Evolutionary conservation across 2,329 filamentous ascomycete species (phyloP).

Genomic region (Cladosporium sp.): DNA sequence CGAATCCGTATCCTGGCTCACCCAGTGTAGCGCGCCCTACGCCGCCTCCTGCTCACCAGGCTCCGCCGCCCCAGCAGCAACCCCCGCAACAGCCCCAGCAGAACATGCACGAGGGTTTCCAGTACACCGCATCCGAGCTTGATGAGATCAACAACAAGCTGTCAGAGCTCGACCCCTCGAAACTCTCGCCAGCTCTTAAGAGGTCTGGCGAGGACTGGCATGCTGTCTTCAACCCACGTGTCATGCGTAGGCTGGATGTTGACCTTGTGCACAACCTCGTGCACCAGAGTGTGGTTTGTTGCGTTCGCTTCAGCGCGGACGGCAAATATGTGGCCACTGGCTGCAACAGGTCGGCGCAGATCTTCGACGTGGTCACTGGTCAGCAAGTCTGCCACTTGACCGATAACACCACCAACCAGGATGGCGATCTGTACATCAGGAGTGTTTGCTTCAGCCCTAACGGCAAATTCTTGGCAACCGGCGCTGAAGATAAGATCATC

Average conservation of each 20-base stretch:
- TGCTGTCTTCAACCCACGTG: slow-evolving; percentile 89
- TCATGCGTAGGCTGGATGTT: slow-evolving; percentile 85
- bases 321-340: slow-evolving; percentile 95
- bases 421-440: slow-evolving; percentile 91
- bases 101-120: slow-evolving; percentile 20
- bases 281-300: slow-evolving; percentile 97
- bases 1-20: slow-evolving; percentile 82
- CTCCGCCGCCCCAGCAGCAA: slow-evolving; percentile 41
- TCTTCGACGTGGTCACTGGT: slow-evolving; percentile 86
- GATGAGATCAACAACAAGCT: slow-evolving; percentile 63
- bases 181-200: slow-evolving; percentile 80
- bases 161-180: slow-evolving; percentile 81
- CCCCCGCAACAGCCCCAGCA: slow-evolving; percentile 15
- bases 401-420: slow-evolving; percentile 80
- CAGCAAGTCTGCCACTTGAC: slow-evolving; percentile 85
- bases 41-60: slow-evolving; percentile 47
- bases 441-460: slow-evolving; percentile 99
- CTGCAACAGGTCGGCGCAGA: slow-evolving; percentile 98
- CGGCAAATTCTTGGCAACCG: slow-evolving; percentile 87
- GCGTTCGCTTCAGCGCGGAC: slow-evolving; percentile 92
- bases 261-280: slow-evolving; percentile 88
- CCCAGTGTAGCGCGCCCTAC: slow-evolving; percentile 86
- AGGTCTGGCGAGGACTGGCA: slow-evolving; percentile 91
- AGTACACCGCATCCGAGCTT: slow-evolving; percentile 31
- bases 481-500: slow-evolving; percentile 96